These are phyloP conservation scores for Gossypium turneri DNA, from an alignment of 345 rosid genomes.

Conservation along the genomic window DNA sequence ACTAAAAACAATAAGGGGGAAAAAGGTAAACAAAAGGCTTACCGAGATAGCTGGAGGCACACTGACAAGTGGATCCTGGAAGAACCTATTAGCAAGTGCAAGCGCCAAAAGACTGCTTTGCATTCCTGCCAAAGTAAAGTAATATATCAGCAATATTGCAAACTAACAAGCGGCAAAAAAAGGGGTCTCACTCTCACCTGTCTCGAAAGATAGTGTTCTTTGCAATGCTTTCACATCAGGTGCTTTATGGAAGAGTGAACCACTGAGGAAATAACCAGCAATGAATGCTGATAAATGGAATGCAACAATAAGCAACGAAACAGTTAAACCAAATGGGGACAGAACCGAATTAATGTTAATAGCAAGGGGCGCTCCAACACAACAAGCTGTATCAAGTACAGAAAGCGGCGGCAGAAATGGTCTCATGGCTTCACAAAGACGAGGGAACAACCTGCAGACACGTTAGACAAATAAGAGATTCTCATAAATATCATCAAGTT, in stretches of 20 bases:
- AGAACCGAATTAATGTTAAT: conserved; percentile 65
- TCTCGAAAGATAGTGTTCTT: conserved; percentile 84
- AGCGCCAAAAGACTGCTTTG: conserved; percentile 97
- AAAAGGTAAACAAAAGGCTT: conserved; percentile 22
- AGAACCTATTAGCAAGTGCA: conserved; percentile 85
- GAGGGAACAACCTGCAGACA: conserved; percentile 66
- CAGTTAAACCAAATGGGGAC: conserved; percentile 67
- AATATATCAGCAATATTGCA: conserved; percentile 4
- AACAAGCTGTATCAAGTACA: conserved; percentile 76
- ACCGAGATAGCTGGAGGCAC: conserved; percentile 95
- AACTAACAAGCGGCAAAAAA: background rate
- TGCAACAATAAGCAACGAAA: conserved; percentile 42
- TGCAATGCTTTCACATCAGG: conserved; percentile 65
- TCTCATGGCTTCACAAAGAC: conserved; percentile 52
- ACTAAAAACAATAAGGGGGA: background rate
- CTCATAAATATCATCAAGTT: conserved; percentile 7
- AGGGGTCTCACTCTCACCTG: conserved; percentile 40
- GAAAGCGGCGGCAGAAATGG: conserved; percentile 74
- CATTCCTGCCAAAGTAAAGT: conserved; percentile 56
- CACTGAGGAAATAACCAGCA: conserved; percentile 63
- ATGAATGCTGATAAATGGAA: conserved; percentile 79
- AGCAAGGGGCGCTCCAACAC: conserved; percentile 92
- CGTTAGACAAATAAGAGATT: conserved; percentile 5
- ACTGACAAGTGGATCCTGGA: conserved; percentile 87
- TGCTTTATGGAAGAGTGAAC: conserved; percentile 45